A percentile compares a stretch with the other conserved stretches of the same genome.
Evolutionary conservation across 2,329 filamentous ascomycete species (phyloP).

Genomic region (Trichoderma sp.): DNA sequence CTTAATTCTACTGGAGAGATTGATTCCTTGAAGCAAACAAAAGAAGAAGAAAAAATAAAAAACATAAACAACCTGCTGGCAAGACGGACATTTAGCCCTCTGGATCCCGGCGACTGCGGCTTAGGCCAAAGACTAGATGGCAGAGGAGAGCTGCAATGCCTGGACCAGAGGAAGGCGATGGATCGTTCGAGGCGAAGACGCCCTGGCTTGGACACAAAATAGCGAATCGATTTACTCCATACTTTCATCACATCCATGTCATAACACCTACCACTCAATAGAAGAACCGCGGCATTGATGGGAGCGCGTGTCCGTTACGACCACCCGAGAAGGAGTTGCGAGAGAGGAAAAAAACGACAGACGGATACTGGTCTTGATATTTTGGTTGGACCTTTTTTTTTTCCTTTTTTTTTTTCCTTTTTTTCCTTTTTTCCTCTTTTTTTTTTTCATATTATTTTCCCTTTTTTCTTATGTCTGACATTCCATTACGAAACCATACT

Average conservation of each 20-base stretch:
- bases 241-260: slow-evolving; percentile 19
- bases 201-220: slow-evolving; percentile 8
- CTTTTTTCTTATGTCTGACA: slow-evolving; percentile 31
- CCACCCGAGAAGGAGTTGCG: slow-evolving; percentile 22
- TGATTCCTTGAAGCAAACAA: slow-evolving; percentile 2
- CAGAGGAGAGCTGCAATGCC: neutral
- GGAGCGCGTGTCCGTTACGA: slow-evolving; percentile 25
- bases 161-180: neutral
- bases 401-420: neutral
- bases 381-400: slow-evolving; percentile 20
- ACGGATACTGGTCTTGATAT: slow-evolving; percentile 27
- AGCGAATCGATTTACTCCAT: slow-evolving; percentile 15
- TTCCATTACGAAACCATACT: slow-evolving; percentile 36
- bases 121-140: neutral
- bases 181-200: neutral
- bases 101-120: neutral
- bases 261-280: slow-evolving; percentile 26
- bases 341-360: slow-evolving; percentile 16
- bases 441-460: slow-evolving; percentile 18
- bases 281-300: slow-evolving; percentile 24
- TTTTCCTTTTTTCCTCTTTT: slow-evolving; percentile 18
- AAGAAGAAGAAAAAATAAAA: too few species aligned
- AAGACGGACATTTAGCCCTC: neutral
- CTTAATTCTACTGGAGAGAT: slow-evolving; percentile 16
- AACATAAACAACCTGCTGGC: neutral